These are phyloP conservation scores for Lentinula sp. DNA, from an alignment of 768 basidiomycete species.

Conservation along the genomic window DNA sequence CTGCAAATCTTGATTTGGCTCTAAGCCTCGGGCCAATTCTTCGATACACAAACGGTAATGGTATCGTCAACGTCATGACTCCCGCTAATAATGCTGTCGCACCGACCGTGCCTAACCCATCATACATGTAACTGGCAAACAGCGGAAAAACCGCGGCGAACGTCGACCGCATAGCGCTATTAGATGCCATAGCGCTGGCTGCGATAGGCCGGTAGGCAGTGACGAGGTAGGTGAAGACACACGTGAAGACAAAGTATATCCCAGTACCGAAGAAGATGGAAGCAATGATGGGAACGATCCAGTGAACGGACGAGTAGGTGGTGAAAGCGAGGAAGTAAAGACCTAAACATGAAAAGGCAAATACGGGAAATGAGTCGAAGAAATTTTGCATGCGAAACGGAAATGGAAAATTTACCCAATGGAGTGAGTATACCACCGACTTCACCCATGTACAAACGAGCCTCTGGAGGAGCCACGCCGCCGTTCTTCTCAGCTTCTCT, in stretches of 20 bases:
- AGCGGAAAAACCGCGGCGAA: constrained; percentile 61
- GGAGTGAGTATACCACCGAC: constrained; percentile 64
- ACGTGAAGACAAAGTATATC: constrained; percentile 63
- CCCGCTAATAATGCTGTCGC: background rate
- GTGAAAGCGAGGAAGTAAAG: constrained; percentile 48
- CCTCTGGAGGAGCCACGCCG: constrained; percentile 57
- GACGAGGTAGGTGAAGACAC: constrained; percentile 67
- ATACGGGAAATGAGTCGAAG: constrained; percentile 39
- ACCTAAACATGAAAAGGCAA: constrained; percentile 38
- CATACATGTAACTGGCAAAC: constrained; percentile 66
- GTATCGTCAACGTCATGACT: constrained; percentile 1
- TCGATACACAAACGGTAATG: constrained; percentile 3
- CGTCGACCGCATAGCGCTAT: constrained; percentile 54
- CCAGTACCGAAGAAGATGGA: constrained; percentile 62
- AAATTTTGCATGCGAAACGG: constrained; percentile 37
- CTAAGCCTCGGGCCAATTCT: constrained; percentile 3
- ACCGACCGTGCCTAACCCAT: constrained; percentile 47
- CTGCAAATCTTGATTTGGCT: constrained; percentile 2
- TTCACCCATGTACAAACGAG: constrained; percentile 59
- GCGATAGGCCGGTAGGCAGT: constrained; percentile 62
- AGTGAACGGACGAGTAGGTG: constrained; percentile 42
- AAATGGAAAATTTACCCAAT: constrained; percentile 34
- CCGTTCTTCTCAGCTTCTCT: constrained; percentile 30
- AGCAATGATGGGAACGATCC: constrained; percentile 62
- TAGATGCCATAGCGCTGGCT: constrained; percentile 64